Conservation (phyloP, 805 yeast species). For the Suhomyces canberraensis region DNA sequence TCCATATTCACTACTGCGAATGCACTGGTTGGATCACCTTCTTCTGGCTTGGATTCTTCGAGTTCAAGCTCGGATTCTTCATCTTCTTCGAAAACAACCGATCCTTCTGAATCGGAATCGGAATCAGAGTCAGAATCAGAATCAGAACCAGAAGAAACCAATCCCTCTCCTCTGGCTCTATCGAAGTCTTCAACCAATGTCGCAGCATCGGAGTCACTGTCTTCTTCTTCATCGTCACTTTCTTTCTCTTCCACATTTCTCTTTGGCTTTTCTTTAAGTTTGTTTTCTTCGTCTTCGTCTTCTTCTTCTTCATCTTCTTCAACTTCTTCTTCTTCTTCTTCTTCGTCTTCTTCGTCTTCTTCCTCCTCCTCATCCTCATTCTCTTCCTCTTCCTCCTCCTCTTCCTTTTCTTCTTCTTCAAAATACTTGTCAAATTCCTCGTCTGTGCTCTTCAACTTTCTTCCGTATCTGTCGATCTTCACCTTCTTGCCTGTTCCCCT, state of each 20-base stretch:
- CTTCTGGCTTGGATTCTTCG: constrained; percentile 64
- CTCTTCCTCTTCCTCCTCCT: constrained; percentile 33
- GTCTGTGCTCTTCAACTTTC: constrained; percentile 51
- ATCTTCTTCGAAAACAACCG: constrained; percentile 41
- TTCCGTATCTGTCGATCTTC: constrained; percentile 83
- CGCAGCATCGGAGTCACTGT: constrained; percentile 19
- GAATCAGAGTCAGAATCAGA: constrained; percentile 40
- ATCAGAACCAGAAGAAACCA: constrained; percentile 39
- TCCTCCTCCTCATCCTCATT: constrained; percentile 22
- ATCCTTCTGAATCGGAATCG: constrained; percentile 41
- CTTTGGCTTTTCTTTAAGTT: not conserved
- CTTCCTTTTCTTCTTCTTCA: constrained; percentile 32
- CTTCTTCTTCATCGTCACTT: constrained; percentile 12
- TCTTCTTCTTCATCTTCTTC: constrained; percentile 11
- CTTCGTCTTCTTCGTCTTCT: constrained; percentile 18
- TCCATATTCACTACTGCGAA: constrained; percentile 95
- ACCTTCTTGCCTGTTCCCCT: constrained; percentile 52
- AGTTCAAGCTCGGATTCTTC: constrained; percentile 55
- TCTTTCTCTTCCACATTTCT: constrained; percentile 15
- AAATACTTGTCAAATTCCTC: constrained; percentile 61
- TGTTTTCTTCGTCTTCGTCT: constrained; percentile 14
- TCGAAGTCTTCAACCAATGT: constrained; percentile 31
- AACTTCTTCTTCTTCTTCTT: constrained; percentile 16
- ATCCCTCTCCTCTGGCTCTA: constrained; percentile 66
- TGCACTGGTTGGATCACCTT: constrained; percentile 77